Conservation (phyloP, 139 green algal genomes). For the Asterochloris sp. region DNA sequence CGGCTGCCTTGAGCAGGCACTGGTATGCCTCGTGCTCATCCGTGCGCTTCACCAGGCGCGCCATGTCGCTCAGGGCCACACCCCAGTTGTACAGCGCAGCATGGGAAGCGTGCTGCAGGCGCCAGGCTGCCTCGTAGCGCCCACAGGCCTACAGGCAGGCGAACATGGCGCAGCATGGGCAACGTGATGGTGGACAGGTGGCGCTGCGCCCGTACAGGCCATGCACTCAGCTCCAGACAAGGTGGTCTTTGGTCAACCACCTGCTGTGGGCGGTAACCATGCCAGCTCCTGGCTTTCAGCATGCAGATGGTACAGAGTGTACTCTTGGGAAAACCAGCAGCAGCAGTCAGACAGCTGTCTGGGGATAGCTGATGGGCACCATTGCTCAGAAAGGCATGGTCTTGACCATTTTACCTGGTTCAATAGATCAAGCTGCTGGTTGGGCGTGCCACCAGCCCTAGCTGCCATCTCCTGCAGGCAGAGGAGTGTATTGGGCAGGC, state of each 20-base stretch:
- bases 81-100: constrained; percentile 75
- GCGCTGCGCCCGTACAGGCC: background rate
- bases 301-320: background rate
- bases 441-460: background rate
- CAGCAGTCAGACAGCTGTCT: constrained; percentile 3
- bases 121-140: constrained; percentile 44
- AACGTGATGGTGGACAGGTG: background rate
- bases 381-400: background rate
- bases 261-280: background rate
- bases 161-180: too few relatives aligned
- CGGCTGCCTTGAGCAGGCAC: constrained; percentile 41
- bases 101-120: constrained; percentile 30
- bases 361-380: background rate
- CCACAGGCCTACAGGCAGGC: constrained; percentile 47
- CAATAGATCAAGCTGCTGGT: constrained; percentile 37
- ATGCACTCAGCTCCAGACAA: background rate
- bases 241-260: background rate
- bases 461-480: constrained; percentile 59
- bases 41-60: constrained; percentile 27
- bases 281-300: background rate
- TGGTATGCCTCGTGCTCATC: constrained; percentile 11
- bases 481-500: too few relatives aligned
- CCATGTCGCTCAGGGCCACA: constrained; percentile 70
- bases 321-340: background rate
- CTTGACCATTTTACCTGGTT: constrained; percentile 18